Evolutionary conservation across 768 basidiomycete genomes (phyloP), one percentile per base, ranked within the genome.

Genomic region (Termitomyces sp.): DNA sequence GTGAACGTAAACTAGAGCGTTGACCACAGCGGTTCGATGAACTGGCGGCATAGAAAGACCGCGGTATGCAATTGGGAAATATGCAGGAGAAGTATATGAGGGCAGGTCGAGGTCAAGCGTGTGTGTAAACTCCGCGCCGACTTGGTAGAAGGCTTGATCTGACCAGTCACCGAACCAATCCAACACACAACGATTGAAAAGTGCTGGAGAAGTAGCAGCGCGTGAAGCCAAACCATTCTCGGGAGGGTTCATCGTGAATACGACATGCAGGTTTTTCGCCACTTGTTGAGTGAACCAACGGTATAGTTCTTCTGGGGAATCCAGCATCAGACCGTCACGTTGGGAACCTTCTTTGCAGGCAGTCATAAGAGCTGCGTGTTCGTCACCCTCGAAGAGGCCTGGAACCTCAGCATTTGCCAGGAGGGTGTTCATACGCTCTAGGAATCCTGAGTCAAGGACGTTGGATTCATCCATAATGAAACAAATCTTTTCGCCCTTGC

Each of bases 391-490:
- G 69, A 99, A 99, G n/a, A 99, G 81, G 71, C 97, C 97, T 0
- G 97, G 97, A n/a, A 99, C 95, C 71, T 99, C 97, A n/a, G 97
- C 97, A 66, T 99, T 99, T 41, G 97, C 97, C 16, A 99, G 82
- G 14, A 99, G 83, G 0, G 97, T 99, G 71, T 99, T 99, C 96
- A 99, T 98, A n/a, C 97, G 86, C 70, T 99, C 97, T 62, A 99
- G 75, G 81, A 99, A 99, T 47, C 97, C 97, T 13, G 97, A 96
- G 70, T 99, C 97, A 33, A 98, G 87, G 13, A 98, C 97, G 66
- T 99, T 98, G 3, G 97, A 98, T 71, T 99, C 97, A 71, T 99
- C 97, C 97, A 99, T 98, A 76, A 99, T 98, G 80, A 99, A 99
- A 70, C 94, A 98, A 50, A 99, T 89, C 75, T 98, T 98, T 74